Percentiles rank a stretch among this genome's conserved stretches.
Conservation (phyloP, 1,139 yeast genomes). For the Eremothecium sinecaudum region DNA sequence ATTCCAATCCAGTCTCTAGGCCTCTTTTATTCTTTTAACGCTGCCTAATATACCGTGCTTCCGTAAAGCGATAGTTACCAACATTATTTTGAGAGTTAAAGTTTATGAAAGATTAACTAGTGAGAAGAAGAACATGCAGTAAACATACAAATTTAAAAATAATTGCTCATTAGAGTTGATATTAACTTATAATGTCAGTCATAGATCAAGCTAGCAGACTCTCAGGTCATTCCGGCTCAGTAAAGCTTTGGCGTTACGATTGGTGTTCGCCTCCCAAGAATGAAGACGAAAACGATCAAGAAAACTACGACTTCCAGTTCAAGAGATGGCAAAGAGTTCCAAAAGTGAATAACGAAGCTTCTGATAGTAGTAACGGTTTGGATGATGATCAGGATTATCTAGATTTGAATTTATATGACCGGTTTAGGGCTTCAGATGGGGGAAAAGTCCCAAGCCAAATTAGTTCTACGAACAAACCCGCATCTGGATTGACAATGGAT, state of each 20-base stretch:
- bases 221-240: slow-evolving; percentile 11
- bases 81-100: too few relatives aligned
- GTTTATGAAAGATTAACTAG: too few relatives aligned
- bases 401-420: slow-evolving; percentile 15
- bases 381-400: slow-evolving; percentile 11
- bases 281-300: slow-evolving; percentile 9
- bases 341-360: too few relatives aligned
- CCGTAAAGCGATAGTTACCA: too few relatives aligned
- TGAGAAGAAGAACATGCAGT: too few relatives aligned
- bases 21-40: too few relatives aligned
- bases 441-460: slow-evolving; percentile 6
- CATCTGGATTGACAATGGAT: slow-evolving; percentile 40
- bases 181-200: slow-evolving; percentile 11
- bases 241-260: slow-evolving; percentile 22
- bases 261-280: slow-evolving; percentile 21
- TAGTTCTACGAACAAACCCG: slow-evolving; percentile 7
- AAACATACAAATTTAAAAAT: too few relatives aligned
- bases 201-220: slow-evolving; percentile 21
- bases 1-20: too few relatives aligned
- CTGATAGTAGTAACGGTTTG: slow-evolving; percentile 7
- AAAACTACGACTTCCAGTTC: slow-evolving; percentile 14
- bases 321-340: slow-evolving; percentile 18
- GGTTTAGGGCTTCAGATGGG: slow-evolving; percentile 10
- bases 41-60: too few relatives aligned
- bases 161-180: neutral